Conservation (phyloP, 2,329 filamentous ascomycete genomes). For the Arthroderma sp. region DNA sequence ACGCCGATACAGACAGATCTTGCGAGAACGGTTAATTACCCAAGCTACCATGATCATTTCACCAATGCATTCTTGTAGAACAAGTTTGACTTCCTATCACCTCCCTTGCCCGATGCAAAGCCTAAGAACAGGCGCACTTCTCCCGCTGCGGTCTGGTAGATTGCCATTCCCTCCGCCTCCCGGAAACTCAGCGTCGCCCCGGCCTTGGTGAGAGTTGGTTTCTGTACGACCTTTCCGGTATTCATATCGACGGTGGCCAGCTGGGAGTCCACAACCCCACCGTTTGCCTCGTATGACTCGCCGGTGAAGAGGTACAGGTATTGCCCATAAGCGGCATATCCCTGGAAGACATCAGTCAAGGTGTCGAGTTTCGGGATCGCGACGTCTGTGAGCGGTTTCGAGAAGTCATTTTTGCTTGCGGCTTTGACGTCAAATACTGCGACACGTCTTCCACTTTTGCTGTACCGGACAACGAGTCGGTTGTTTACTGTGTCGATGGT, state of each 20-base stretch:
- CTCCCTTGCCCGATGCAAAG: conserved; percentile 9
- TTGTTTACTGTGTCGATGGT: no score
- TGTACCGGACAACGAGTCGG: no score
- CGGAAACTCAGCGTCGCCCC: conserved; percentile 12
- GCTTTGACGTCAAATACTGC: conserved; percentile 11
- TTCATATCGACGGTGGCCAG: conserved; percentile 13
- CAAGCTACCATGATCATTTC: no score
- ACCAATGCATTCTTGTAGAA: no score
- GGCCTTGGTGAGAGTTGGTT: conserved; percentile 12
- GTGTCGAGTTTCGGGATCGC: conserved; percentile 8
- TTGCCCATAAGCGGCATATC: conserved; percentile 11
- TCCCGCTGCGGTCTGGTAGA: conserved; percentile 12
- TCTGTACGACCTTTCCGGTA: conserved; percentile 12
- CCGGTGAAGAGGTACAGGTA: conserved; percentile 13
- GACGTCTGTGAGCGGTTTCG: conserved; percentile 9
- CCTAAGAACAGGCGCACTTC: conserved; percentile 14
- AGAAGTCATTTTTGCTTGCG: conserved; percentile 11
- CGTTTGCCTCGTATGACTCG: conserved; percentile 9
- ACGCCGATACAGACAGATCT: no score
- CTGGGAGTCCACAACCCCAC: conserved; percentile 11
- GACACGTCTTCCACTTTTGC: conserved; percentile 10
- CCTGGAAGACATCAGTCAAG: conserved; percentile 9
- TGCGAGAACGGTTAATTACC: no score
- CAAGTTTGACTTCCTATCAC: no score
- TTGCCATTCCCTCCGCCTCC: conserved; percentile 14